Evolutionary conservation across 768 basidiomycete genomes (phyloP).

Genomic region (Cyclocybe cylindracea): DNA sequence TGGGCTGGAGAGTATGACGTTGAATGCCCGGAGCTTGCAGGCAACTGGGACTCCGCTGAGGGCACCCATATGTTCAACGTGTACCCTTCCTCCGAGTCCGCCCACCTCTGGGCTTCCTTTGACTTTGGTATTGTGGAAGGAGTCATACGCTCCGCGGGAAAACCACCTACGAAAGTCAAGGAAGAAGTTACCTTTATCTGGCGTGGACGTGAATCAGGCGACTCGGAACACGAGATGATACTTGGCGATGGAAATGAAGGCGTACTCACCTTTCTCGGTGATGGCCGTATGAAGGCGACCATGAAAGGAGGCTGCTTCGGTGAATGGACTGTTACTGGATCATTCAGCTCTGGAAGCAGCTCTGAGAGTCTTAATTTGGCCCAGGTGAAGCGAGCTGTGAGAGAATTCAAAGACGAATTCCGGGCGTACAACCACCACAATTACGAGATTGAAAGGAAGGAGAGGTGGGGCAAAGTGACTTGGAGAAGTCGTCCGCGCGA

Average conservation of each 20-base stretch:
- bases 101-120: slow-evolving; percentile 27
- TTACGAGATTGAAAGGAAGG: slow-evolving; percentile 4
- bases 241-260: slow-evolving; percentile 16
- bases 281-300: slow-evolving; percentile 18
- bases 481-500: too few species aligned
- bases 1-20: slow-evolving; percentile 14
- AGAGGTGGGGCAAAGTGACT: slow-evolving; percentile 16
- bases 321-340: slow-evolving; percentile 21
- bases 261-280: slow-evolving; percentile 21
- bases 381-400: slow-evolving; percentile 6
- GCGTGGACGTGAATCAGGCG: slow-evolving; percentile 22
- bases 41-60: slow-evolving; percentile 9
- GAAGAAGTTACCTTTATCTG: slow-evolving; percentile 15
- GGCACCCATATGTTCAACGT: slow-evolving; percentile 16
- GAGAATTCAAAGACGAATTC: slow-evolving; percentile 21
- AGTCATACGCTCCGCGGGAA: slow-evolving; percentile 16
- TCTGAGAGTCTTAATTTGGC: background rate
- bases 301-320: slow-evolving; percentile 16
- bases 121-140: slow-evolving; percentile 25
- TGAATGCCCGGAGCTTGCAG: slow-evolving; percentile 19
- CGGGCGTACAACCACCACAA: slow-evolving; percentile 13
- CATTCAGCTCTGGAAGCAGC: background rate
- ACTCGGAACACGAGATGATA: slow-evolving; percentile 12
- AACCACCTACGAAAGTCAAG: slow-evolving; percentile 13
- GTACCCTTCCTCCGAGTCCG: slow-evolving; percentile 20